Percentiles rank a stretch among this genome's conserved stretches.
phyloP scores from a whole-genome alignment of 306 rosid genomes.

The Cucumis hystrix region DNA sequence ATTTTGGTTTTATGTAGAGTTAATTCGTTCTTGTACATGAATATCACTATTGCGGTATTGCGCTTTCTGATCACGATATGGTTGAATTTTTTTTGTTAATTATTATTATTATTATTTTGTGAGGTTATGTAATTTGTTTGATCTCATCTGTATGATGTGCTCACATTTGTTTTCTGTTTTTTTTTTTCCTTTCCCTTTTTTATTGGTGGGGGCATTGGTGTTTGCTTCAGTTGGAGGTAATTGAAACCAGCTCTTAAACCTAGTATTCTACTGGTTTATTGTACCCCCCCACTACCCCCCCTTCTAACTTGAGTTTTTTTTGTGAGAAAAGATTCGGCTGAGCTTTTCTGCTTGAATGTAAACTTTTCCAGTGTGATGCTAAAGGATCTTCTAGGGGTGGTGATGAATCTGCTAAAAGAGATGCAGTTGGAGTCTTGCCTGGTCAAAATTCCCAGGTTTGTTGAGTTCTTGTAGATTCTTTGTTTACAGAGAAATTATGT shows the following conservation, averaged over 20 bases:
- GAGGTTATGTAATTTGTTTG: not conserved
- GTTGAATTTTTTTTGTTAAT: not conserved
- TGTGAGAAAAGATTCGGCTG: conserved; percentile 2
- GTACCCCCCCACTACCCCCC: not conserved
- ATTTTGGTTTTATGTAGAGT: not conserved
- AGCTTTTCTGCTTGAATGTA: conserved; percentile 9
- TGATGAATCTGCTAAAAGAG: conserved; percentile 61
- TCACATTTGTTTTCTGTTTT: conserved; percentile 12
- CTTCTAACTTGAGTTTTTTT: not conserved
- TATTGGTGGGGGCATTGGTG: conserved; percentile 13
- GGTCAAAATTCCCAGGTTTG: conserved; percentile 63
- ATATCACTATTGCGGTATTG: not conserved
- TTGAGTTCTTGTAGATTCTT: conserved; percentile 6
- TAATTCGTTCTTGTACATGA: not conserved
- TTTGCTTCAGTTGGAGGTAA: conserved; percentile 64
- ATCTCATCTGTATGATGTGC: conserved; percentile 7
- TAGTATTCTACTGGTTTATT: conserved; percentile 7
- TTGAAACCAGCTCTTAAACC: conserved; percentile 9
- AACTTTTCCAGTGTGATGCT: conserved; percentile 62
- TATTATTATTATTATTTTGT: not conserved
- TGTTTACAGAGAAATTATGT: not conserved
- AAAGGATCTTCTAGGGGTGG: conserved; percentile 76
- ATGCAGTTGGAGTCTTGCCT: conserved; percentile 33
- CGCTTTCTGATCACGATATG: not conserved
- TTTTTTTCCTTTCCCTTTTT: conserved; percentile 8